These are phyloP conservation scores for Diaporthe sp. DNA, from an alignment of 2,329 filamentous ascomycete species.

Conservation along the genomic window DNA sequence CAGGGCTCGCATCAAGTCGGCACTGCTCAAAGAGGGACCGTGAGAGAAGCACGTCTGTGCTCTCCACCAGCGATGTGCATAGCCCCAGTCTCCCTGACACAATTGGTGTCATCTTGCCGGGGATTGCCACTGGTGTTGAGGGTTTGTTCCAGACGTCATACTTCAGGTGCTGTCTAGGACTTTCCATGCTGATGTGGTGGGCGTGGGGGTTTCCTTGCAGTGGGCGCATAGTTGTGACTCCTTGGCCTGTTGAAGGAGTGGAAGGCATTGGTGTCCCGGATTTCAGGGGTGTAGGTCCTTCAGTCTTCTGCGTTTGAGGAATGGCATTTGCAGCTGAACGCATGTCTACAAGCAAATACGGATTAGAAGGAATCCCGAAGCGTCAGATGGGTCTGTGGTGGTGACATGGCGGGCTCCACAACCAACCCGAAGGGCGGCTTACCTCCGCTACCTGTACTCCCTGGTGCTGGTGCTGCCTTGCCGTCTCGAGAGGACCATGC, in stretches of 20 bases:
- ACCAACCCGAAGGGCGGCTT: neutral
- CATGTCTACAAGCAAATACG: neutral
- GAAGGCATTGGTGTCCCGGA: neutral
- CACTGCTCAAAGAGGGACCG: conserved; percentile 38
- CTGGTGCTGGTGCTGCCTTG: neutral
- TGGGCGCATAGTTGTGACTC: neutral
- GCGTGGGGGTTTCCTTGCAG: no score
- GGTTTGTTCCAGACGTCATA: conserved; percentile 28
- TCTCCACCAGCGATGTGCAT: conserved; percentile 31
- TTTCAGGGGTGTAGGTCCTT: neutral
- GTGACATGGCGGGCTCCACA: neutral
- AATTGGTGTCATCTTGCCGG: neutral
- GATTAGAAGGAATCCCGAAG: neutral
- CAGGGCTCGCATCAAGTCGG: conserved; percentile 19
- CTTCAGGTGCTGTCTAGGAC: neutral
- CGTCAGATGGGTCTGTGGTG: neutral
- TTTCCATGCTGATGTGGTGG: neutral
- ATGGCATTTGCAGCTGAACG: neutral
- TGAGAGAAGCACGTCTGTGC: conserved; percentile 30
- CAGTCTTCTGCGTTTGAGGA: neutral
- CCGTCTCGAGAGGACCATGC: neutral
- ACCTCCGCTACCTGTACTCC: neutral
- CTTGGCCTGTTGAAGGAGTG: neutral
- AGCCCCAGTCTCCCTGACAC: neutral
- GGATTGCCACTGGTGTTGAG: conserved; percentile 31